Base-by-base conservation (phyloP, 1,284 basidiomycete species). In the Ganoderma lingzhi region DNA sequence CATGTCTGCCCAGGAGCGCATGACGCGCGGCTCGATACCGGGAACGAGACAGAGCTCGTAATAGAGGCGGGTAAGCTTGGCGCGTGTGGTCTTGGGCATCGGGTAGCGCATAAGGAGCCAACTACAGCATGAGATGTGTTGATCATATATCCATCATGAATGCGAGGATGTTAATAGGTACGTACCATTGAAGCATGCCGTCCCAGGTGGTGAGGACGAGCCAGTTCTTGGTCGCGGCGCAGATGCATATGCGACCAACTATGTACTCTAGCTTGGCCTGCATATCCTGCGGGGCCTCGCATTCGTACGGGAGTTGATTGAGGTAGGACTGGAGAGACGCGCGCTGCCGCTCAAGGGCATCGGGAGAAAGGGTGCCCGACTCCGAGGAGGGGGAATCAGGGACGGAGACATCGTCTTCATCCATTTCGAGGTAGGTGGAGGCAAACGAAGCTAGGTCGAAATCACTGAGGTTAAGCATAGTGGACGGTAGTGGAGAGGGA, bases 101-200 rank as follows among this genome's bases (percentile, higher is more conserved):
- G 94, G 94, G 79, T 96, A 96, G 65, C 90, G 90, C 87, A 95
- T 88, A 71, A 91, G 84, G 62, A 95, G 80, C 94, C 95, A 96
- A 79, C 93, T 96, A 71, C n/a, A 65, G 62, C 37, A 53, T 67
- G 63, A 45, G 63, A 28, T 17, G 62, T 59, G 35, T 44, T 42
- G 42, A 44, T 35, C n/a, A 58, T n/a, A 66, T 53, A 53, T 63
- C 9, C 64, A 37, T 63, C 61, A 39, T 73, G 69, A 66, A 76
- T 32, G 48, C 23, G 17, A 37, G 39, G n/a, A 17, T 23, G 23
- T 23, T 23, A 23, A 23, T 32, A 76, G 68, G 79, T 74, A 81
- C 87, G 79, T 76, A 93, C 94, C 88, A 93, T 82, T 92, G 90
- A 48, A 94, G 80, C 80, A 90, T 84, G 44, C 87, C 88, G 77